Percentiles rank a stretch among this genome's conserved stretches.
Conservation (phyloP, 352 stramenopile species). For the Globisporangium solare region DNA sequence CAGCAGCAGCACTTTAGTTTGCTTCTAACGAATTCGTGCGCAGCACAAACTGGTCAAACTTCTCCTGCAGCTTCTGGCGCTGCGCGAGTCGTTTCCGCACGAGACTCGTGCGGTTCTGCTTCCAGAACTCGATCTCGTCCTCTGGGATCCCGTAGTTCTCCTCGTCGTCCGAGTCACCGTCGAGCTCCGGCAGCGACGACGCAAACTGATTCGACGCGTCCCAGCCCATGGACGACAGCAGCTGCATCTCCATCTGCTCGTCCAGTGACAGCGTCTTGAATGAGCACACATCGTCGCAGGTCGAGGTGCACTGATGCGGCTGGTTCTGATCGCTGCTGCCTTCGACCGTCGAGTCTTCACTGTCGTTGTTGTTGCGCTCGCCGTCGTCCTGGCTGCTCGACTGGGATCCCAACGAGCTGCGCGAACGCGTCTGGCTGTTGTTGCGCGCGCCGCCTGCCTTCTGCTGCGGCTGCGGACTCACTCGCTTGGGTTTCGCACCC, state of each 20-base stretch:
- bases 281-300: conserved; percentile 47
- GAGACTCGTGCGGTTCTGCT: conserved; percentile 72
- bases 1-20: conserved; percentile 5
- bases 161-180: conserved; percentile 73
- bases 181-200: conserved; percentile 58
- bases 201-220: conserved; percentile 55
- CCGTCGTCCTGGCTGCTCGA: conserved; percentile 21
- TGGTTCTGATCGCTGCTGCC: conserved; percentile 24
- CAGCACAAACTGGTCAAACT: conserved; percentile 81
- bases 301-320: conserved; percentile 42
- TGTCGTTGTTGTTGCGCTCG: conserved; percentile 29
- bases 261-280: conserved; percentile 51
- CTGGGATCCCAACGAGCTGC: conserved; percentile 31
- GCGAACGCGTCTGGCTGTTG: conserved; percentile 20
- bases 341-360: conserved; percentile 27
- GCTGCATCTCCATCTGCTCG: conserved; percentile 65
- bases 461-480: conserved; percentile 23
- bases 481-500: conserved; percentile 14
- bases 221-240: conserved; percentile 86
- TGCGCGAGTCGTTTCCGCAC: conserved; percentile 73
- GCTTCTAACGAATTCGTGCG: conserved; percentile 47
- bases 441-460: conserved; percentile 16
- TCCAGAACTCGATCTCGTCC: conserved; percentile 84
- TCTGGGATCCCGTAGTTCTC: conserved; percentile 78
- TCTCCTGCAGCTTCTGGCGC: conserved; percentile 80